These are phyloP conservation scores for Rhodotorula babjevae DNA, from an alignment of 768 basidiomycete genomes.

Conservation along the genomic window DNA sequence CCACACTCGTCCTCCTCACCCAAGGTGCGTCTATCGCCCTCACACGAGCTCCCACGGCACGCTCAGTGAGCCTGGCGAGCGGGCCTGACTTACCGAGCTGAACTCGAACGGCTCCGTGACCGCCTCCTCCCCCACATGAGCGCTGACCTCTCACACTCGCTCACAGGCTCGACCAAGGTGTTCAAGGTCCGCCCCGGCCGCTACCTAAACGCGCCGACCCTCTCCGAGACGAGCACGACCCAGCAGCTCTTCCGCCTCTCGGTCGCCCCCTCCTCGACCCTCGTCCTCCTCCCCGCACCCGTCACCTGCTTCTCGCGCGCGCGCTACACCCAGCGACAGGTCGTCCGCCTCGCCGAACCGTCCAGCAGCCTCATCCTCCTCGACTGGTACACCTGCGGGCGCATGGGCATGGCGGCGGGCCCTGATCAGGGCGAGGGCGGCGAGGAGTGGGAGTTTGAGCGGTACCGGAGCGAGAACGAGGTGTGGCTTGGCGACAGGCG, in stretches of 20 bases:
- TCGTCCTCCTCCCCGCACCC: conserved; percentile 84
- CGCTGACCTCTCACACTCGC: neutral
- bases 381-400: conserved; percentile 89
- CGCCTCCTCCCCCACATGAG: neutral
- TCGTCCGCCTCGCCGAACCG: conserved; percentile 60
- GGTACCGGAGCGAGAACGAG: conserved; percentile 81
- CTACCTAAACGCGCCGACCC: conserved; percentile 46
- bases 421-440: conserved; percentile 46
- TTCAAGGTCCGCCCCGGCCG: conserved; percentile 73
- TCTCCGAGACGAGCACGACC: conserved; percentile 48
- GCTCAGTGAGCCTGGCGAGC: too few species aligned
- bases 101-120: too few species aligned
- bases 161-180: conserved; percentile 81
- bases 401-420: conserved; percentile 49
- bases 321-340: conserved; percentile 76
- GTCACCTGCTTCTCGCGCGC: conserved; percentile 86
- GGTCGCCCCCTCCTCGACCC: conserved; percentile 55
- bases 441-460: conserved; percentile 84
- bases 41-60: too few species aligned
- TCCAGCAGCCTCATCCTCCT: conserved; percentile 64
- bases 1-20: conserved; percentile 68
- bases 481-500: conserved; percentile 59
- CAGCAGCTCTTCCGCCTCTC: conserved; percentile 61
- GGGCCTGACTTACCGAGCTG: too few species aligned
- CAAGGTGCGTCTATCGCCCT: conserved; percentile 56